phyloP scores from a whole-genome alignment of 1,284 basidiomycete species.

The Coniophora puteana region DNA sequence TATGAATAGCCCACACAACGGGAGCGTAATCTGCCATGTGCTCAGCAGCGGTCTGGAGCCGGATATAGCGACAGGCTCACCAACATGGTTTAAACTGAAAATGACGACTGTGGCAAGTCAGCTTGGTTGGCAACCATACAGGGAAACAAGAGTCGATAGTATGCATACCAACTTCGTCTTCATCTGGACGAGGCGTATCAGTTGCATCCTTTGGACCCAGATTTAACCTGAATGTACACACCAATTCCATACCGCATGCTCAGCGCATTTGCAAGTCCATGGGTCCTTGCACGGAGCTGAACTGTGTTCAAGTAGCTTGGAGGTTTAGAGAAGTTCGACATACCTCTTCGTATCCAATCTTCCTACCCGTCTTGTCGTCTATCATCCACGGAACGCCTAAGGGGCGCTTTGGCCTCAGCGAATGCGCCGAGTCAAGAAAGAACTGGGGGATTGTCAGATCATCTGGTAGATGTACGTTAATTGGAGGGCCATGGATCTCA shows the following conservation, averaged over 20 bases:
- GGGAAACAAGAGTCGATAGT: not conserved
- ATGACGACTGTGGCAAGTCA: slow-evolving; percentile 46
- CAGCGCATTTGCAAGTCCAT: slow-evolving; percentile 61
- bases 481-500: slow-evolving; percentile 40
- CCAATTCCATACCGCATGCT: slow-evolving; percentile 53
- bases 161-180: slow-evolving; percentile 50
- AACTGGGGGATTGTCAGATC: slow-evolving; percentile 74
- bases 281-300: slow-evolving; percentile 48
- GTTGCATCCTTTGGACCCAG: slow-evolving; percentile 5
- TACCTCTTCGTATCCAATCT: slow-evolving; percentile 47
- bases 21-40: slow-evolving; percentile 62
- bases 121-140: not conserved
- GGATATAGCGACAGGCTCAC: slow-evolving; percentile 29
- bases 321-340: slow-evolving; percentile 9
- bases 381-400: slow-evolving; percentile 55
- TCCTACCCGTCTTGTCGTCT: slow-evolving; percentile 55
- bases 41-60: slow-evolving; percentile 4
- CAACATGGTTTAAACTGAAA: slow-evolving; percentile 67
- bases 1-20: slow-evolving; percentile 66
- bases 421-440: slow-evolving; percentile 54
- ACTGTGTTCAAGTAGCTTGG: too few relatives aligned
- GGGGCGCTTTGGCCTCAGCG: slow-evolving; percentile 43
- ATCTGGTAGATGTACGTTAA: slow-evolving; percentile 57
- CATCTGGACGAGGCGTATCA: slow-evolving; percentile 13
- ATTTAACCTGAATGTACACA: slow-evolving; percentile 31